Base-by-base conservation (phyloP, 805 yeast species). In the Debaryomyces maramus region DNA sequence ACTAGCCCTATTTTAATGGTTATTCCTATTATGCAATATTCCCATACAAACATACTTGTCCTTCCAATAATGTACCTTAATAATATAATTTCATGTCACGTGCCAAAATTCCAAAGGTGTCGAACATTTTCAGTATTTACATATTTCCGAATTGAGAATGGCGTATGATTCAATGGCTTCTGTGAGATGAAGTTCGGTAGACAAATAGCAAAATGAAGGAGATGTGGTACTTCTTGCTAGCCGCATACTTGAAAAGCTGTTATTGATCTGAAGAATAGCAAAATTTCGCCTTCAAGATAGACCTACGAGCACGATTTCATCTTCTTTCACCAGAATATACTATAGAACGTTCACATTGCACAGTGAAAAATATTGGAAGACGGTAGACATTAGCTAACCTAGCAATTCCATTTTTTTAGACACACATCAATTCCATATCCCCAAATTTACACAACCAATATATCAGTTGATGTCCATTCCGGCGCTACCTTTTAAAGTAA, bases 401-500 rank as follows among this genome's bases (percentile, higher is more conserved):
- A 14, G 7, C n/a, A 27, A 27, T 11, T 7, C 16, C 31, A 27
- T 8, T 27, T 27, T 6, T 14, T 27, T 27, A 16, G 6, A 27
- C 16, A 11, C 14, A 27, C 14, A 7, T 27, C n/a, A 27, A 27
- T 14, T 16, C 14, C 6, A 16, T 7, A 15, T 16, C 19, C 10
- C 20, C 23, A 9, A 16, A 32, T 14, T 17, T 8, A 17, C 5
- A n/a, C 16, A 8, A 20, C 9, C 36, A 16, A 20, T 11, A 14
- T 33, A 21, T 8, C 18, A 14, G 19, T 14, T 22, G 29, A 56
- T 57, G 61, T 37, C 55, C 35, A 39, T 53, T 36, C 76, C 75
- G 22, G 63, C 66, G 20, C 67, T 77, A 13, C 95, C 95, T 3
- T 87, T 87, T 61, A 73, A 74, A 55, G 95, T 84, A 22, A 78